These are phyloP conservation scores for Podila minutissima DNA, from an alignment of 192 early-diverging fungal species.

Conservation along the genomic window DNA sequence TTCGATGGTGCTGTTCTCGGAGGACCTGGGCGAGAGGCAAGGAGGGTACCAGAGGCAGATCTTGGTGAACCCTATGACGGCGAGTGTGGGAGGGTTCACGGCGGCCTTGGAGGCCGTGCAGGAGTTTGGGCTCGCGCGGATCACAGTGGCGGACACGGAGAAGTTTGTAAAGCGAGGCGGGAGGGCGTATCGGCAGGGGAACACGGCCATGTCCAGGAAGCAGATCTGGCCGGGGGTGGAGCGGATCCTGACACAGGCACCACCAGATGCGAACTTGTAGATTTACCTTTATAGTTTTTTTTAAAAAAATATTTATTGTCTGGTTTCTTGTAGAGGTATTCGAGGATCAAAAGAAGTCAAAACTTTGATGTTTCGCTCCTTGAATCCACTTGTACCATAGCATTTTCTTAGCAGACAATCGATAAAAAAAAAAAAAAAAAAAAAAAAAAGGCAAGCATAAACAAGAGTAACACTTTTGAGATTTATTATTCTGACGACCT, in stretches of 20 bases:
- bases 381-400: no score
- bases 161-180: constrained; percentile 13
- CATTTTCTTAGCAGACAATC: no score
- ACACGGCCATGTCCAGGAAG: constrained; percentile 68
- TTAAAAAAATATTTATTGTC: no score
- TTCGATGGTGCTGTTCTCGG: constrained; percentile 55
- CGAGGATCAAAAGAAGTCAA: no score
- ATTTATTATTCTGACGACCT: no score
- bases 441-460: no score
- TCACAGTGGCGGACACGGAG: constrained; percentile 5
- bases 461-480: no score
- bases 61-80: constrained; percentile 49
- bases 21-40: constrained; percentile 64
- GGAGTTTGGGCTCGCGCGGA: constrained; percentile 41
- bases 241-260: constrained; percentile 18
- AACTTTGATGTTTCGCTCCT: no score
- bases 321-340: no score
- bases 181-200: constrained; percentile 59
- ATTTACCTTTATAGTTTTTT: no score
- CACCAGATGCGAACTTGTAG: not conserved
- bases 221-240: constrained; percentile 66
- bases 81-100: constrained; percentile 25
- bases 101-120: constrained; percentile 43
- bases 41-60: constrained; percentile 71
- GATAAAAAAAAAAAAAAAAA: no score